Conservation (phyloP, 2,329 filamentous ascomycete species). For the Aspergillus alliaceus region DNA sequence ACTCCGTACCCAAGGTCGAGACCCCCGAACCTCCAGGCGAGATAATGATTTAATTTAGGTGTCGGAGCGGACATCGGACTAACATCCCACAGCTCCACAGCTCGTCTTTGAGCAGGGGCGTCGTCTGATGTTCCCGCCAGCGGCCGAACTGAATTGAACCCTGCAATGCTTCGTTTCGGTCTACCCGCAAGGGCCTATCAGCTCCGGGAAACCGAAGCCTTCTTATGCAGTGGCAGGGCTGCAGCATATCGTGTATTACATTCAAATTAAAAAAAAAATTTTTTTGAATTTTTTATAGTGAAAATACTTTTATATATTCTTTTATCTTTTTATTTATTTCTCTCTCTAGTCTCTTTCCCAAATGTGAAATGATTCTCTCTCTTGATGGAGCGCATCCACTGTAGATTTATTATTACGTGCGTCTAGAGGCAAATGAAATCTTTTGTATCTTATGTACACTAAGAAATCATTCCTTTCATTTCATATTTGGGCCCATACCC, state of each 20-base stretch:
- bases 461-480: not conserved
- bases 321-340: not conserved
- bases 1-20: constrained; percentile 3
- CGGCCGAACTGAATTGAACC: constrained; percentile 8
- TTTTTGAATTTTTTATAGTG: not conserved
- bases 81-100: constrained; percentile 14
- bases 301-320: not conserved
- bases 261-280: not conserved
- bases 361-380: not conserved
- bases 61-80: constrained; percentile 10
- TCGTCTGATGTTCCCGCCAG: constrained; percentile 19
- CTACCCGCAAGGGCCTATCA: constrained; percentile 18
- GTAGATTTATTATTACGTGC: not conserved
- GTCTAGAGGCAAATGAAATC: not conserved
- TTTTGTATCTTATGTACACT: not conserved
- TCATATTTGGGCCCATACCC: not conserved
- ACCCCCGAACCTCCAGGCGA: constrained; percentile 7
- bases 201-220: constrained; percentile 7
- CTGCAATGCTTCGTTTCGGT: constrained; percentile 19
- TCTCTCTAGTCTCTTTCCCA: not conserved
- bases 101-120: constrained; percentile 5
- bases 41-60: constrained; percentile 17
- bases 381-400: not conserved
- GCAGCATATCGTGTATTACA: constrained; percentile 8
- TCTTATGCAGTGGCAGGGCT: constrained; percentile 19